Percentiles rank a stretch among this genome's conserved stretches.
These are phyloP conservation scores for Podila verticillata DNA, from an alignment of 192 early-diverging fungal species.

Conservation along the genomic window DNA sequence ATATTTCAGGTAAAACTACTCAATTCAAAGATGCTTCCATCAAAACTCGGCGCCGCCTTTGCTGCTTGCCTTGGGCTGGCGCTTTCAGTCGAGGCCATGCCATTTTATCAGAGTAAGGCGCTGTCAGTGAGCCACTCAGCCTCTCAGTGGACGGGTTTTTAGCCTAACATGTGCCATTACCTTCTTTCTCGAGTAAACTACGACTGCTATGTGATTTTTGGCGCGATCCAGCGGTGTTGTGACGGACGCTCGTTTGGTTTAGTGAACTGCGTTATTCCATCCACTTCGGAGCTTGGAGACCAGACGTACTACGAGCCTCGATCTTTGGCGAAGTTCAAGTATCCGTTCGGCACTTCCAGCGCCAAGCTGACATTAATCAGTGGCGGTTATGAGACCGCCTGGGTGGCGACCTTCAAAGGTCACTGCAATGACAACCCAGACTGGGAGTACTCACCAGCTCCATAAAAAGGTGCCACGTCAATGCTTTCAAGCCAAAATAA, in stretches of 20 bases:
- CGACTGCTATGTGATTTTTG: neutral
- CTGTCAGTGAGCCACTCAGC: neutral
- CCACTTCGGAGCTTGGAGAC: neutral
- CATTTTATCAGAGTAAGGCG: neutral
- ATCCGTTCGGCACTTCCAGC: neutral
- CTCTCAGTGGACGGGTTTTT: neutral
- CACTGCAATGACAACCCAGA: neutral
- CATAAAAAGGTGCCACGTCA: neutral
- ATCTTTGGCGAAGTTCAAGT: neutral
- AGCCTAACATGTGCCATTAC: neutral
- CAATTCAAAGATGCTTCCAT: neutral
- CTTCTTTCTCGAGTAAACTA: neutral
- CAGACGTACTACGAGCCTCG: neutral
- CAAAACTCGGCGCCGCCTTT: neutral
- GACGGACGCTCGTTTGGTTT: neutral
- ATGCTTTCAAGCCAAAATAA: neutral
- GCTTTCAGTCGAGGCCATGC: neutral
- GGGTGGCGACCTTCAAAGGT: neutral
- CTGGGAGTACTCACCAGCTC: neutral
- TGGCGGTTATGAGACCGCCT: neutral
- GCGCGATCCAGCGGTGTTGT: neutral
- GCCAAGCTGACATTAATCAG: neutral
- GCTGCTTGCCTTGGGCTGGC: neutral
- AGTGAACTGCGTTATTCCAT: neutral
- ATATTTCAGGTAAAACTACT: too few relatives aligned